Conservation (phyloP, 1,284 basidiomycete genomes). For the Apiotrichum laibachii region DNA sequence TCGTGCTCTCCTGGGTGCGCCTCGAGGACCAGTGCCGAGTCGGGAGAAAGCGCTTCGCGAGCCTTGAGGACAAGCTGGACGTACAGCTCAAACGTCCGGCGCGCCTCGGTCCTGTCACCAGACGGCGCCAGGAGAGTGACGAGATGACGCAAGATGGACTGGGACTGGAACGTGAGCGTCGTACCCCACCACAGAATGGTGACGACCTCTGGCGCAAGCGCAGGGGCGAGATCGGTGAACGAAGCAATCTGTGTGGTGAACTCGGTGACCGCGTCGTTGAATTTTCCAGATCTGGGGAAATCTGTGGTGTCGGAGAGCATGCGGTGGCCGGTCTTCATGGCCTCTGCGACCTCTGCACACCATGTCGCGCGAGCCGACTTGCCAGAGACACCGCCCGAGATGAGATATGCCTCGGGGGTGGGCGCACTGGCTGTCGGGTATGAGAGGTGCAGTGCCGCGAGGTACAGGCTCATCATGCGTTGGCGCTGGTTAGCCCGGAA, state of each 20-base stretch:
- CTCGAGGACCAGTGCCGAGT: conserved; percentile 49
- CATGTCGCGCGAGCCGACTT: conserved; percentile 55
- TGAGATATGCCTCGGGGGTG: conserved; percentile 23
- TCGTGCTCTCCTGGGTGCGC: conserved; percentile 27
- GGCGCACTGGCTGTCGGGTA: conserved; percentile 46
- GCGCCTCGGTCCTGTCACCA: conserved; percentile 66
- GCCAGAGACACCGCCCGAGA: conserved; percentile 26
- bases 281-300: conserved; percentile 81
- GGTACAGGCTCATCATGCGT: conserved; percentile 64
- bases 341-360: conserved; percentile 62
- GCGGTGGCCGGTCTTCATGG: conserved; percentile 66
- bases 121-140: conserved; percentile 65
- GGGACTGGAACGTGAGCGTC: conserved; percentile 84
- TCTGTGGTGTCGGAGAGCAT: conserved; percentile 65
- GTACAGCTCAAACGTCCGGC: conserved; percentile 74
- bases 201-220: conserved; percentile 24
- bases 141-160: conserved; percentile 76
- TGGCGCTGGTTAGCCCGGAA: conserved; percentile 73
- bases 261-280: conserved; percentile 75
- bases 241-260: conserved; percentile 78
- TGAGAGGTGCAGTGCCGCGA: conserved; percentile 63
- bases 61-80: conserved; percentile 79
- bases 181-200: conserved; percentile 88
- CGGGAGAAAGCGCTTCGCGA: conserved; percentile 59
- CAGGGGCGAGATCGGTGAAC: conserved; percentile 64